These are phyloP conservation scores for Talaromyces sp. DNA, from an alignment of 2,329 filamentous ascomycete genomes.

Conservation along the genomic window DNA sequence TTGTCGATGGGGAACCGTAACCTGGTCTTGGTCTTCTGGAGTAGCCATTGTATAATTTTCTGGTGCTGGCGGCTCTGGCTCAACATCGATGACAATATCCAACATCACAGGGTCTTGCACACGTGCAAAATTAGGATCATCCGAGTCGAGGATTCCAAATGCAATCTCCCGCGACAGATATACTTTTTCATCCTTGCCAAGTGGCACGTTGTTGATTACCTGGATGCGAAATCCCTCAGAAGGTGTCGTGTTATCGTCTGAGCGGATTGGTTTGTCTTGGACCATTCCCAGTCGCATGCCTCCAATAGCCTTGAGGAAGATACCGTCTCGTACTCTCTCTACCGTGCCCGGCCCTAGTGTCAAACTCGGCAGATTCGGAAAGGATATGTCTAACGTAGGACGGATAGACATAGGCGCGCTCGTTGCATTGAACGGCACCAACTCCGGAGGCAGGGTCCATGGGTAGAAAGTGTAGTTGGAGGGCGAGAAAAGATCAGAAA, in stretches of 20 bases:
- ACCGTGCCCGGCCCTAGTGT: slow-evolving; percentile 44
- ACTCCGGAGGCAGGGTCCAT: slow-evolving; percentile 76
- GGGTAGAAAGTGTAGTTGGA: slow-evolving; percentile 84
- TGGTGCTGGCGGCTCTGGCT: slow-evolving; percentile 21
- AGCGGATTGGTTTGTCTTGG: slow-evolving; percentile 36
- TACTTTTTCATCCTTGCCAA: slow-evolving; percentile 84
- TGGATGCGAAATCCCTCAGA: slow-evolving; percentile 54
- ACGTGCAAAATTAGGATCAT: slow-evolving; percentile 78
- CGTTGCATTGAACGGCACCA: slow-evolving; percentile 72
- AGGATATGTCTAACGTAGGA: slow-evolving; percentile 65
- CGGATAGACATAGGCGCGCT: slow-evolving; percentile 67
- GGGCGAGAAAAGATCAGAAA: slow-evolving; percentile 52
- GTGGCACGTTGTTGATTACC: slow-evolving; percentile 70
- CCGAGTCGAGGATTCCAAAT: slow-evolving; percentile 57
- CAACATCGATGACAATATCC: slow-evolving; percentile 64
- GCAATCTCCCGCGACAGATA: slow-evolving; percentile 72
- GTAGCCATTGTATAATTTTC: slow-evolving; percentile 24
- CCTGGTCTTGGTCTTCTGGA: slow-evolving; percentile 24
- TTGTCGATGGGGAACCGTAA: slow-evolving; percentile 18
- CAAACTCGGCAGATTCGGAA: slow-evolving; percentile 52
- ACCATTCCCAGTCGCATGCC: slow-evolving; percentile 52
- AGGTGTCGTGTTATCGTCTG: slow-evolving; percentile 9
- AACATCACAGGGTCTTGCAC: slow-evolving; percentile 67
- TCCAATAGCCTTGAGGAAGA: slow-evolving; percentile 56
- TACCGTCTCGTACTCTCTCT: slow-evolving; percentile 54